Evolutionary conservation across 1,284 basidiomycete species (phyloP).

Genomic region (Ceratobasidium sp.): DNA sequence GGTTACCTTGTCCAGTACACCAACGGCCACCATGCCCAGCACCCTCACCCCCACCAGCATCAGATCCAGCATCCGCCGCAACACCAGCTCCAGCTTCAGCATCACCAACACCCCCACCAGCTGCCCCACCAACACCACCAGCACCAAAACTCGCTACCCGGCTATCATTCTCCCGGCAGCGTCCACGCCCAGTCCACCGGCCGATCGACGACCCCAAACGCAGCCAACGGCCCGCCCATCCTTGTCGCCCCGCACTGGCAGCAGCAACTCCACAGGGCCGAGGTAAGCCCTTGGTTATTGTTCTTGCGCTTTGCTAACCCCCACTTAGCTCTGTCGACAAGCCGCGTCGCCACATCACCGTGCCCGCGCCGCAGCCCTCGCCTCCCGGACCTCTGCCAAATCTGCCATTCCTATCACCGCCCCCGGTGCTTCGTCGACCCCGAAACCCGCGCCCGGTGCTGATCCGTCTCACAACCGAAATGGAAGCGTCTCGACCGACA

Average conservation of each 20-base stretch:
- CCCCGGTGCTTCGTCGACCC: conserved; percentile 65
- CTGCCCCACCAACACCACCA: conserved; percentile 64
- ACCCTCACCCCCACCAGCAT: conserved; percentile 27
- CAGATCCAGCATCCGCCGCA: conserved; percentile 70
- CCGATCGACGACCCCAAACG: conserved; percentile 72
- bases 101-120: conserved; percentile 60
- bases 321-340: conserved; percentile 74
- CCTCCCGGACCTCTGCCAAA: conserved; percentile 80
- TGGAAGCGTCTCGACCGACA: conserved; percentile 51
- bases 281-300: conserved; percentile 44
- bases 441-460: conserved; percentile 62
- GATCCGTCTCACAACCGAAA: conserved; percentile 58
- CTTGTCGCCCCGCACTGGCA: conserved; percentile 52
- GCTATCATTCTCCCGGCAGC: conserved; percentile 42
- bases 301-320: conserved; percentile 12
- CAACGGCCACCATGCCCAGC: conserved; percentile 65
- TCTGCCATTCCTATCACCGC: conserved; percentile 87
- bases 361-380: conserved; percentile 82
- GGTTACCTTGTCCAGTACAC: conserved; percentile 76
- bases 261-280: conserved; percentile 54
- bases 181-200: conserved; percentile 57
- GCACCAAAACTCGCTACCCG: conserved; percentile 77
- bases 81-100: conserved; percentile 59
- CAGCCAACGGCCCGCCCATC: conserved; percentile 58
- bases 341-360: conserved; percentile 83